Evolutionary conservation across 345 rosid species (phyloP).

Genomic region (Eucalyptus cloeziana): DNA sequence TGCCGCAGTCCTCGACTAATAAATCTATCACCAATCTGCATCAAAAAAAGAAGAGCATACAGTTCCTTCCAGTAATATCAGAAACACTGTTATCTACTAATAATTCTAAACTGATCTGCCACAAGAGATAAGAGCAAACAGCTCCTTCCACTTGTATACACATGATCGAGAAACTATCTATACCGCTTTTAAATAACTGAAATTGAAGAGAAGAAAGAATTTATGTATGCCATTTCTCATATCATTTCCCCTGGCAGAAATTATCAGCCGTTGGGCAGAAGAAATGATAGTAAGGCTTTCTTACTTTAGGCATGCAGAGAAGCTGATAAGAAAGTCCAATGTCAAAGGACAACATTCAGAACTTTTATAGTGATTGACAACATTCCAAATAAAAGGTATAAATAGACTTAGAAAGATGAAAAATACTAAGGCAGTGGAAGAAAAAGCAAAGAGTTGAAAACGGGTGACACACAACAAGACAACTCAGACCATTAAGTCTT

Average conservation of each 20-base stretch:
- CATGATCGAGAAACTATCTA: not conserved
- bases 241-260: not conserved
- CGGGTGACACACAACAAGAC: not conserved
- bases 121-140: not conserved
- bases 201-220: not conserved
- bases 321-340: not conserved
- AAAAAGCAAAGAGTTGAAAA: not conserved
- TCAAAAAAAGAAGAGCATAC: not conserved
- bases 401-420: not conserved
- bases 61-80: not conserved
- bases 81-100: not conserved
- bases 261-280: not conserved
- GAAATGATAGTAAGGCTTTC: not conserved
- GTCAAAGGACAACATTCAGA: not conserved
- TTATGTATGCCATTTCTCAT: not conserved
- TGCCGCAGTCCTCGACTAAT: slow-evolving; percentile 59
- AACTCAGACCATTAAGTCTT: not conserved
- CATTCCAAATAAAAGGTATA: not conserved
- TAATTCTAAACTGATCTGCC: not conserved
- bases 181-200: not conserved
- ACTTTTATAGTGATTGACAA: not conserved
- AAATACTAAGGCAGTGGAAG: not conserved
- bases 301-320: not conserved
- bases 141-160: not conserved
- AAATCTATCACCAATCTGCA: slow-evolving; percentile 85